These are phyloP conservation scores for Pelagophyceae sp. DNA, from an alignment of 352 stramenopile genomes.

Conservation along the genomic window DNA sequence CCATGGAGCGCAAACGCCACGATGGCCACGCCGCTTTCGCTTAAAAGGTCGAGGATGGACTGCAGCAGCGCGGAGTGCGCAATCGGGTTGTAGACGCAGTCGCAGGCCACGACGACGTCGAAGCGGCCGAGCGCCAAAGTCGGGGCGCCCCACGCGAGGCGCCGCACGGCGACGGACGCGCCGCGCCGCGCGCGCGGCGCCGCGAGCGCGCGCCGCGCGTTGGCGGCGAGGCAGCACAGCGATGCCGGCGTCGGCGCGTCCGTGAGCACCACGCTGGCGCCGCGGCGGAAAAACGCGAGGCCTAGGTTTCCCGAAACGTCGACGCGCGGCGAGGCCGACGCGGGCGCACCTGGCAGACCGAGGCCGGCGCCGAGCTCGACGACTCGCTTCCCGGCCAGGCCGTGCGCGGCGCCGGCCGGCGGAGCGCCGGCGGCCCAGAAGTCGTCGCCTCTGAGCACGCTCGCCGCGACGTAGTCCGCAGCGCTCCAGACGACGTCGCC, in stretches of 20 bases:
- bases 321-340: too few species aligned
- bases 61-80: neutral
- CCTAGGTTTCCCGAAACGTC: too few species aligned
- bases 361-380: neutral
- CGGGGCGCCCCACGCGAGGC: neutral
- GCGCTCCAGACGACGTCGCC: slow-evolving; percentile 11
- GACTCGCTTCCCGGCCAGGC: neutral
- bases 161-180: neutral
- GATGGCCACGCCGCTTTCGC: neutral
- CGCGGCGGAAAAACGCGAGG: neutral
- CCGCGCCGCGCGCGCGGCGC: neutral
- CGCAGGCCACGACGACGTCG: neutral
- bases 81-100: neutral
- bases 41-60: neutral
- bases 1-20: slow-evolving; percentile 40
- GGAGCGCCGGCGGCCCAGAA: too few species aligned
- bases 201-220: neutral
- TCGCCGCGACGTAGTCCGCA: neutral
- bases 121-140: neutral
- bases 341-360: slow-evolving; percentile 10
- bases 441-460: too few species aligned
- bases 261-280: neutral
- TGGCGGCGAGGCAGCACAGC: neutral
- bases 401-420: too few species aligned
- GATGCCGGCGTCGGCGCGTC: neutral